phyloP scores from a whole-genome alignment of 306 rosid species.

The Medicago ruthenica region DNA sequence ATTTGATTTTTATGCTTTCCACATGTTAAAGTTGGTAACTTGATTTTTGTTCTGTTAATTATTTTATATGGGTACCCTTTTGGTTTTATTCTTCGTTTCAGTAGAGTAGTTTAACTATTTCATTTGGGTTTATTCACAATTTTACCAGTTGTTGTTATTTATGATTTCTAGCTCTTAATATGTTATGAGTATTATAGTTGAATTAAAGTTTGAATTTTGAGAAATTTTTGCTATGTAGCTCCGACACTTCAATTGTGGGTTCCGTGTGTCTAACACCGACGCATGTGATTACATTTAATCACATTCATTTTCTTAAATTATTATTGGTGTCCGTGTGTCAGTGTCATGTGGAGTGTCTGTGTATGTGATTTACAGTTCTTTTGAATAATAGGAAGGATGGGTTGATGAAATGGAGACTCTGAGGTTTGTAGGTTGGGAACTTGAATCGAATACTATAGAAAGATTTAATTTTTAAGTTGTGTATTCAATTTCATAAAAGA shows the following conservation, averaged over 20 bases:
- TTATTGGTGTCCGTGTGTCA: background rate
- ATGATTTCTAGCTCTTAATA: conserved; percentile 13
- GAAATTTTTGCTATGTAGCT: background rate
- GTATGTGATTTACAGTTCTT: background rate
- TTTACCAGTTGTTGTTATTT: background rate
- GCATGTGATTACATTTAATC: background rate
- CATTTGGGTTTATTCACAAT: conserved; percentile 14
- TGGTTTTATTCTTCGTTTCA: background rate
- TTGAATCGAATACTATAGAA: conserved; percentile 4
- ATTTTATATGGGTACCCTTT: background rate
- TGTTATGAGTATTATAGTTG: conserved; percentile 3
- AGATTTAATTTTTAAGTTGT: background rate
- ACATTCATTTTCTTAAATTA: background rate
- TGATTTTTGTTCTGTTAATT: background rate
- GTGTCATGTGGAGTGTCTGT: background rate
- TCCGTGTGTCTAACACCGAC: background rate
- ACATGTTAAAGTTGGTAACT: background rate
- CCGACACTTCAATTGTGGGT: background rate
- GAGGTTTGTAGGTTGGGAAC: background rate
- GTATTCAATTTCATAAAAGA: background rate
- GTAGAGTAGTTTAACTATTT: background rate
- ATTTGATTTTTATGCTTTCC: conserved; percentile 23
- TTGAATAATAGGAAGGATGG: background rate
- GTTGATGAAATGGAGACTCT: background rate
- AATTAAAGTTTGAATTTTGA: background rate